Percentiles rank a stretch among this genome's conserved stretches.
phyloP scores from a whole-genome alignment of 2,329 filamentous ascomycete species.

The Tolypocladium cylindrosporum region DNA sequence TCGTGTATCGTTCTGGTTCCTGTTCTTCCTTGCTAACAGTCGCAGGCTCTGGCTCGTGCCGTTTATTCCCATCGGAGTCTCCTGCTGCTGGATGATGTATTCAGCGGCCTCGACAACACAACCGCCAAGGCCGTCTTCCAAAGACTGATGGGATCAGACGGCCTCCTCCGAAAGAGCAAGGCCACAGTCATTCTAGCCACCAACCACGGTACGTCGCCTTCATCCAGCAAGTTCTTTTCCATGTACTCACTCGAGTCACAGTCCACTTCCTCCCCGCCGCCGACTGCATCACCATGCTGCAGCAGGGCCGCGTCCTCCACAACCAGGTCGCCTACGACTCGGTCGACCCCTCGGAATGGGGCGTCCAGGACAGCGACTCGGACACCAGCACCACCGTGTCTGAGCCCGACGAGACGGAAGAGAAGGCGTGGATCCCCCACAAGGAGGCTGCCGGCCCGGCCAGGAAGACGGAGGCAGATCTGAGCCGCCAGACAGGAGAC shows the following conservation, averaged over 20 bases:
- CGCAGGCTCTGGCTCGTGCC: conserved; percentile 32
- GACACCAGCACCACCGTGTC: background rate
- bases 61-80: conserved; percentile 29
- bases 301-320: conserved; percentile 8
- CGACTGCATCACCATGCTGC: conserved; percentile 14
- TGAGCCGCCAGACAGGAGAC: background rate
- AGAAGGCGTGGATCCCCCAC: background rate
- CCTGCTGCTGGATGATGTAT: conserved; percentile 34
- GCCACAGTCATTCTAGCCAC: conserved; percentile 33
- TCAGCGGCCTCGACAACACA: conserved; percentile 33
- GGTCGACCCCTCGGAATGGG: conserved; percentile 1
- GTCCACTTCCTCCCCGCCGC: conserved; percentile 11
- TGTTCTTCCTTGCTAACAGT: background rate
- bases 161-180: conserved; percentile 26
- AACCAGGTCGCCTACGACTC: conserved; percentile 14
- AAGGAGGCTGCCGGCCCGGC: background rate
- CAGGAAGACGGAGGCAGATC: background rate
- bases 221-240: background rate
- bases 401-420: background rate
- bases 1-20: background rate
- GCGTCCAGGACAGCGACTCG: background rate
- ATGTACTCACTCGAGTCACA: background rate
- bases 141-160: conserved; percentile 27
- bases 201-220: conserved; percentile 10
- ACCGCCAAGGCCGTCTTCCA: conserved; percentile 33